Evolutionary conservation across 345 rosid genomes (phyloP).

Genomic region (Litchi chinensis): DNA sequence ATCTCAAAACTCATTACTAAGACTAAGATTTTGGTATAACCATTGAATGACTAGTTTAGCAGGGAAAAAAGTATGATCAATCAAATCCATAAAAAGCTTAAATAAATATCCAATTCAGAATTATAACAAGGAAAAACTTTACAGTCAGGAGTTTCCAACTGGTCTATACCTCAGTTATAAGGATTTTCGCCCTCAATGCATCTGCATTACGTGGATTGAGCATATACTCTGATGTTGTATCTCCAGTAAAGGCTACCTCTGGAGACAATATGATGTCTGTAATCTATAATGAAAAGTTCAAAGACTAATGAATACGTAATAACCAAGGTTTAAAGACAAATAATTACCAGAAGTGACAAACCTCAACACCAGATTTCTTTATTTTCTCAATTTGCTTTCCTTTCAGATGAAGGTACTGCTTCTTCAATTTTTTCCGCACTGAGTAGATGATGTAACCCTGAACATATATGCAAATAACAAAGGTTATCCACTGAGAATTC

Average conservation of each 20-base stretch:
- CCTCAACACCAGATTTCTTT: slow-evolving; percentile 90
- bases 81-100: background rate
- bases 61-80: background rate
- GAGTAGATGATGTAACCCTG: slow-evolving; percentile 94
- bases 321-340: background rate
- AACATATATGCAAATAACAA: slow-evolving; percentile 30
- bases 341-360: slow-evolving; percentile 27
- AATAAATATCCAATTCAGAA: background rate
- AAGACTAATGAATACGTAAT: slow-evolving; percentile 18
- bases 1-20: background rate
- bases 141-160: background rate
- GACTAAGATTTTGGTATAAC: background rate
- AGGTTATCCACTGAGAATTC: slow-evolving; percentile 3
- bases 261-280: slow-evolving; percentile 84
- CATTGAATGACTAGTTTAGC: background rate
- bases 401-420: slow-evolving; percentile 83
- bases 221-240: slow-evolving; percentile 93
- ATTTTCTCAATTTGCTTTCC: slow-evolving; percentile 93
- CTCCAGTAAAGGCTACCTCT: slow-evolving; percentile 95
- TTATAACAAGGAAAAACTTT: background rate
- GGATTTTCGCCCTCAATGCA: slow-evolving; percentile 91
- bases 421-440: slow-evolving; percentile 82
- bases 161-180: slow-evolving; percentile 81
- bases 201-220: slow-evolving; percentile 93
- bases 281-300: slow-evolving; percentile 50